Evolutionary conservation across 2,329 filamentous ascomycete species (phyloP).

Genomic region (Talaromyces verruculosus): DNA sequence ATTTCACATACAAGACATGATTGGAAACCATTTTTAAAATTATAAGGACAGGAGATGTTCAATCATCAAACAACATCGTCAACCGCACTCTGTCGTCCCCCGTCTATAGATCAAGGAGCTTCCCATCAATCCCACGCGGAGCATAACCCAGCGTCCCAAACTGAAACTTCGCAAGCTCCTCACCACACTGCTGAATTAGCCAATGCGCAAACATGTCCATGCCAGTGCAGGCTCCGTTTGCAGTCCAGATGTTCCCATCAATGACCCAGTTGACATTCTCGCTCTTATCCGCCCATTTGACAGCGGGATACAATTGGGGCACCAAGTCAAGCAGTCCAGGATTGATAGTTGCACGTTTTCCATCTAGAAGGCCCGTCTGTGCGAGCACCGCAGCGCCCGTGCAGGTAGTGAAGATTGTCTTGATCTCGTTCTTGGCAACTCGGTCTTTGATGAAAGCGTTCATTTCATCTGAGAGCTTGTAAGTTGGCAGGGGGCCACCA

Average conservation of each 20-base stretch:
- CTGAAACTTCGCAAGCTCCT: constrained; percentile 7
- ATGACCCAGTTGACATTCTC: constrained; percentile 14
- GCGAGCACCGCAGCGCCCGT: constrained; percentile 18
- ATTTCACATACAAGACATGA: not conserved
- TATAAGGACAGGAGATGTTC: not conserved
- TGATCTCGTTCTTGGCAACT: constrained; percentile 15
- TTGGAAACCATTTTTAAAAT: not conserved
- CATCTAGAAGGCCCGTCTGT: constrained; percentile 20
- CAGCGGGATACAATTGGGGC: constrained; percentile 6
- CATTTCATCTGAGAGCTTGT: constrained; percentile 14
- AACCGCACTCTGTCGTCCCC: not conserved
- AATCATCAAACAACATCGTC: not conserved
- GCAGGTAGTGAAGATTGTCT: constrained; percentile 21
- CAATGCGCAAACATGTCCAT: constrained; percentile 23
- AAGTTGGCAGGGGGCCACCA: constrained; percentile 12
- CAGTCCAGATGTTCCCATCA: constrained; percentile 20
- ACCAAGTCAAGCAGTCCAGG: not conserved
- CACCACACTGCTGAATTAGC: constrained; percentile 14
- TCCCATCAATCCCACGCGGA: constrained; percentile 15
- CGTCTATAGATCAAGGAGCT: not conserved
- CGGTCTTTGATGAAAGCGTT: constrained; percentile 13
- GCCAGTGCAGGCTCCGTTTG: constrained; percentile 9
- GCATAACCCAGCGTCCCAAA: constrained; percentile 7
- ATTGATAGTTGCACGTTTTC: constrained; percentile 14
- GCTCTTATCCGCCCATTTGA: constrained; percentile 13